A percentile compares a stretch with the other conserved stretches of the same genome.
Conservation (phyloP, 257 asterid species). For the Jasminum sambac region DNA sequence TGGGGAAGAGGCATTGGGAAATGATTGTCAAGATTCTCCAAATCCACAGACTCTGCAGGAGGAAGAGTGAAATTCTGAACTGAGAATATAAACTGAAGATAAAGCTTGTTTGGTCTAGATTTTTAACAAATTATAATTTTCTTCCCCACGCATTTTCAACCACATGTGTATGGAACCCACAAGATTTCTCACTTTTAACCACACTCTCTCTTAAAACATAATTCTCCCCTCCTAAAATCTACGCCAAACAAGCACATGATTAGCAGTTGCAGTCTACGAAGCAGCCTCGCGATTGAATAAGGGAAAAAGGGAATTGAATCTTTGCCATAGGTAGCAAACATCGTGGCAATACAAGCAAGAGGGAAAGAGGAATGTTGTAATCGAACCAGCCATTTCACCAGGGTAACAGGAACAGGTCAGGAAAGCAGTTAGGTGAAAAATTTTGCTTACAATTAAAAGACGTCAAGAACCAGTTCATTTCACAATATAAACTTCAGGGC, state of each 20-base stretch:
- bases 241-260: too few relatives aligned
- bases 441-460: not conserved
- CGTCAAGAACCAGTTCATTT: not conserved
- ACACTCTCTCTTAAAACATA: too few relatives aligned
- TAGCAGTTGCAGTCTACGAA: not conserved
- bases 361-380: not conserved
- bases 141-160: too few relatives aligned
- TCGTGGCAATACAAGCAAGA: not conserved
- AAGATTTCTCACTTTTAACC: too few relatives aligned
- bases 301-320: not conserved
- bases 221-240: too few relatives aligned
- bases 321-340: not conserved
- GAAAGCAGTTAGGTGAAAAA: not conserved
- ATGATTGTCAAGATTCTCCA: not conserved
- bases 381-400: not conserved
- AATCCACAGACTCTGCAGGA: slow-evolving; percentile 5
- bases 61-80: slow-evolving; percentile 2
- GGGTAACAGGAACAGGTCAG: not conserved
- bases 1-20: slow-evolving; percentile 1
- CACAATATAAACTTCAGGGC: not conserved
- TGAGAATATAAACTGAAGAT: not conserved
- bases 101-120: too few relatives aligned
- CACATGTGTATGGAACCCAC: too few relatives aligned
- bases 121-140: too few relatives aligned
- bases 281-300: not conserved